Conservation (phyloP, 2,329 filamentous ascomycete genomes). For the Lasiodiplodia citricola region DNA sequence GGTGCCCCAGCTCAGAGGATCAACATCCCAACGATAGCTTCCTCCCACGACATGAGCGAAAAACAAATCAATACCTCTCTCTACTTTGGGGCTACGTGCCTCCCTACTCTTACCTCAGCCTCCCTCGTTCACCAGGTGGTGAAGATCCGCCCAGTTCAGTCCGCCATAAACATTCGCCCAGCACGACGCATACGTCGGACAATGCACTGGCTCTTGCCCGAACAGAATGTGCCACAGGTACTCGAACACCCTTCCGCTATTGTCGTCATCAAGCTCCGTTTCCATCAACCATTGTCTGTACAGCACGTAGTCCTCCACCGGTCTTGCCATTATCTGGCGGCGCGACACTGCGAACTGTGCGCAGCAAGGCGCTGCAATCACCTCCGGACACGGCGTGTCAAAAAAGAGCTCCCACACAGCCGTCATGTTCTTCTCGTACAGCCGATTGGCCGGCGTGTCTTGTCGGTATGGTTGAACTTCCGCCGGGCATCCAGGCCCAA, state of each 20-base stretch:
- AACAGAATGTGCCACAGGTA: slow-evolving; percentile 38
- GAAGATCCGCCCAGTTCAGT: slow-evolving; percentile 6
- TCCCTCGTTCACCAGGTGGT: slow-evolving; percentile 11
- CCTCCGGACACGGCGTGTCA: slow-evolving; percentile 27
- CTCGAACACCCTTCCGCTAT: slow-evolving; percentile 34
- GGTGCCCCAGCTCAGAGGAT: too few relatives aligned
- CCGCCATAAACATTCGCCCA: slow-evolving; percentile 34
- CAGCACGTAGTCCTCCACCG: slow-evolving; percentile 38
- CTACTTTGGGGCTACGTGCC: too few relatives aligned
- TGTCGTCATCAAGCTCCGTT: slow-evolving; percentile 37
- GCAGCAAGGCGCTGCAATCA: slow-evolving; percentile 29
- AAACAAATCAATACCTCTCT: background rate
- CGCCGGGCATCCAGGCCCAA: slow-evolving; percentile 45
- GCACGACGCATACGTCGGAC: slow-evolving; percentile 32
- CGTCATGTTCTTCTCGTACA: slow-evolving; percentile 29
- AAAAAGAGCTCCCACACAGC: slow-evolving; percentile 32
- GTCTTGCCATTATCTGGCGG: slow-evolving; percentile 35
- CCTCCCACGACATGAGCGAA: background rate
- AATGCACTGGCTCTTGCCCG: slow-evolving; percentile 32
- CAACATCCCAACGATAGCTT: too few relatives aligned
- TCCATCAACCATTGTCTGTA: slow-evolving; percentile 35
- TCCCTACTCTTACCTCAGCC: slow-evolving; percentile 8
- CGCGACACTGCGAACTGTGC: slow-evolving; percentile 41
- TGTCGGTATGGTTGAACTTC: slow-evolving; percentile 43
- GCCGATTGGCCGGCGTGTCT: slow-evolving; percentile 29